phyloP scores from a whole-genome alignment of 495 filamentous ascomycete species.

The Thozetella sp. region DNA sequence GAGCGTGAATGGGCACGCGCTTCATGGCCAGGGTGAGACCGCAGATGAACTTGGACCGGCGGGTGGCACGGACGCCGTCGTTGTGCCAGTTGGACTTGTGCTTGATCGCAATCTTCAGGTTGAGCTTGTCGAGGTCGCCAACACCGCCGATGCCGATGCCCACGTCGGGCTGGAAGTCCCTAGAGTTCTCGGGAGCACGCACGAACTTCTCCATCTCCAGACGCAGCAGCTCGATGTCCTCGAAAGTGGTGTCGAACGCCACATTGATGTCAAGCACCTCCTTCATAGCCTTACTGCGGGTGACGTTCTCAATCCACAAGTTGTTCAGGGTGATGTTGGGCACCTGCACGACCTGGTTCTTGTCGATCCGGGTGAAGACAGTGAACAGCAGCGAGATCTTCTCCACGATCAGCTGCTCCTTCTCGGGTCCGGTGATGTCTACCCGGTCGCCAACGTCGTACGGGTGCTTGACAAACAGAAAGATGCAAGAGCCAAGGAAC shows the following conservation, averaged over 20 bases:
- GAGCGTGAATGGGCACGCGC: slow-evolving; percentile 82
- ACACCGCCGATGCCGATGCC: slow-evolving; percentile 77
- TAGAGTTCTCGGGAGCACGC: slow-evolving; percentile 78
- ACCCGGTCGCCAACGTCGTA: slow-evolving; percentile 92
- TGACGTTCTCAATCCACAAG: slow-evolving; percentile 91
- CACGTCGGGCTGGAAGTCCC: slow-evolving; percentile 90
- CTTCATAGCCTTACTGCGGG: slow-evolving; percentile 86
- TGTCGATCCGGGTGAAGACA: slow-evolving; percentile 84
- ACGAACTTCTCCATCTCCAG: slow-evolving; percentile 85
- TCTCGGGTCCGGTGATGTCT: slow-evolving; percentile 66
- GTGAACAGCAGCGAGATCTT: slow-evolving; percentile 93
- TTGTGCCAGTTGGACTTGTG: slow-evolving; percentile 98
- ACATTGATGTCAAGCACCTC: slow-evolving; percentile 80
- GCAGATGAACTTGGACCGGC: slow-evolving; percentile 96
- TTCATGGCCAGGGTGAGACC: slow-evolving; percentile 85
- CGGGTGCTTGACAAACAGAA: slow-evolving; percentile 95
- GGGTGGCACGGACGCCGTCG: slow-evolving; percentile 76
- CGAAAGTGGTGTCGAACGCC: slow-evolving; percentile 81
- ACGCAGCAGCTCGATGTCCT: slow-evolving; percentile 82
- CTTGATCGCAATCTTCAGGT: slow-evolving; percentile 78
- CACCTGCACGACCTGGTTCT: slow-evolving; percentile 82
- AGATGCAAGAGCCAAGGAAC: slow-evolving; percentile 93
- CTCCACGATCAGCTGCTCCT: slow-evolving; percentile 78
- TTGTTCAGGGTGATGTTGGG: slow-evolving; percentile 91
- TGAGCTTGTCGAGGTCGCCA: slow-evolving; percentile 85